These are phyloP conservation scores for Colletotrichum orchidophilum DNA, from an alignment of 2,329 filamentous ascomycete genomes.

Conservation along the genomic window DNA sequence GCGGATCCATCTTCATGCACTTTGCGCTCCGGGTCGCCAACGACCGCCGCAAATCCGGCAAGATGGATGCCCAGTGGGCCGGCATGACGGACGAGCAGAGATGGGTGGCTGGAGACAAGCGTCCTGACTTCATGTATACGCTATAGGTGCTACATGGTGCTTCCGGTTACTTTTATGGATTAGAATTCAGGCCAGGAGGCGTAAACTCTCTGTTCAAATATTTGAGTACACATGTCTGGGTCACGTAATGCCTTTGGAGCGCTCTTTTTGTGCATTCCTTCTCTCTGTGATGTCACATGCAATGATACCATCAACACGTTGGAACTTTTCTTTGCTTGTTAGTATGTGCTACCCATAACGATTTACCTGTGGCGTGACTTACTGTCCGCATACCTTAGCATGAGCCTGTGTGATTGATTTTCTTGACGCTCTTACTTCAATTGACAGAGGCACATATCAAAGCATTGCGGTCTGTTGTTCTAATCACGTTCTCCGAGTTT, in stretches of 20 bases:
- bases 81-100: conserved; percentile 65
- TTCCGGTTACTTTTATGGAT: neutral
- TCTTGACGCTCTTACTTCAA: too few relatives aligned
- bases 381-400: too few relatives aligned
- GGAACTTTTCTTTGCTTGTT: neutral
- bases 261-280: neutral
- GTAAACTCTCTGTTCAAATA: too few relatives aligned
- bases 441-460: too few relatives aligned
- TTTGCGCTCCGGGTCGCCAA: conserved; percentile 68
- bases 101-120: conserved; percentile 65
- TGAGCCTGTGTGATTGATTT: too few relatives aligned
- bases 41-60: conserved; percentile 61
- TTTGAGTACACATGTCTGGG: too few relatives aligned
- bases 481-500: too few relatives aligned
- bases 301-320: neutral
- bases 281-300: neutral
- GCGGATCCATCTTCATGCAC: conserved; percentile 71
- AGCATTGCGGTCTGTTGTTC: too few relatives aligned
- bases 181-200: neutral
- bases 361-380: too few relatives aligned
- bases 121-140: conserved; percentile 47
- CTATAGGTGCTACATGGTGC: conserved; percentile 32
- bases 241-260: neutral
- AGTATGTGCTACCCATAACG: too few relatives aligned
- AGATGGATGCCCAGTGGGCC: conserved; percentile 64